Evolutionary conservation across 331 rosid genomes (phyloP).

Genomic region (Phaseolus coccineus): DNA sequence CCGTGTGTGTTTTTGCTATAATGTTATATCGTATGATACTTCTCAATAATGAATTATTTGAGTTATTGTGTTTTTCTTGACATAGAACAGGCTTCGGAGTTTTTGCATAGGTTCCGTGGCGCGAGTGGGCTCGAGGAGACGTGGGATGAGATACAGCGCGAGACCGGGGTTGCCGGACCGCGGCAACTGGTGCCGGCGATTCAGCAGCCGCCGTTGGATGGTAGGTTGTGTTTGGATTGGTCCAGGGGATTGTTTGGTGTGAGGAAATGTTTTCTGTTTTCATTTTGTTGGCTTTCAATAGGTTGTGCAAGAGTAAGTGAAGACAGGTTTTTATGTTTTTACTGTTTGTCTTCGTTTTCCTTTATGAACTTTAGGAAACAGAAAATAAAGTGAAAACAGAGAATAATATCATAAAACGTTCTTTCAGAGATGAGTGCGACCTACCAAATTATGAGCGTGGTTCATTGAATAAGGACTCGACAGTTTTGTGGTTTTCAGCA

Average conservation of each 20-base stretch:
- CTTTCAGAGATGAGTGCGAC: too few species aligned
- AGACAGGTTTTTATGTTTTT: too few species aligned
- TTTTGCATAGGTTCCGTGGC: constrained; percentile 72
- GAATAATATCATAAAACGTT: too few species aligned
- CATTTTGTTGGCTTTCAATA: too few species aligned
- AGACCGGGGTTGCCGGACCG: not conserved
- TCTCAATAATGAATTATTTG: not conserved
- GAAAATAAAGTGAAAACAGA: too few species aligned
- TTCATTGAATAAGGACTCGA: not conserved
- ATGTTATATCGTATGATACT: not conserved
- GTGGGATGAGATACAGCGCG: constrained; percentile 81
- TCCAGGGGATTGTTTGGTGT: not conserved
- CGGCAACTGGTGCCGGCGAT: constrained; percentile 10
- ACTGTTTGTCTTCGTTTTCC: too few species aligned
- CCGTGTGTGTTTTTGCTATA: not conserved
- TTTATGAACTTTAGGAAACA: too few species aligned
- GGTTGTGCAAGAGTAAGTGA: too few species aligned
- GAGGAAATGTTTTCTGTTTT: not conserved
- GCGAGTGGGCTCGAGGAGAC: constrained; percentile 68
- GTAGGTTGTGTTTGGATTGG: constrained; percentile 53
- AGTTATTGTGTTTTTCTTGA: not conserved
- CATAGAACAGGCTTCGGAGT: constrained; percentile 66
- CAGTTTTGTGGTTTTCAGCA: not conserved
- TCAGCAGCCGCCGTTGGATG: constrained; percentile 77
- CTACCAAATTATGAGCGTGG: not conserved